Evolutionary conservation across 495 filamentous ascomycete species (phyloP), one percentile per base, ranked within the genome.

Genomic region (Xanthoparmelia taractica): DNA sequence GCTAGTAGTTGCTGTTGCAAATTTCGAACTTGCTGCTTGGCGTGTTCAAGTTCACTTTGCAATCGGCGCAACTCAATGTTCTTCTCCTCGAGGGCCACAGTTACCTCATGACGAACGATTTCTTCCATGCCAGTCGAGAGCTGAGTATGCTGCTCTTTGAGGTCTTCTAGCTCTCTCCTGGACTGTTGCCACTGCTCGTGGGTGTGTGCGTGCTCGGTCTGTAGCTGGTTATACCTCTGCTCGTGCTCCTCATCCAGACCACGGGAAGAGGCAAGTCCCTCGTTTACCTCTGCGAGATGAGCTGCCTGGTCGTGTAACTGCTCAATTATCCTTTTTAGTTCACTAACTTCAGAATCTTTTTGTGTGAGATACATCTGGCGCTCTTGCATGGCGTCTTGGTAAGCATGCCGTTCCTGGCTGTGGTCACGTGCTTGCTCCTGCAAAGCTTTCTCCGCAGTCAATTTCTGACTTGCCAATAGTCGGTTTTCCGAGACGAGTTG

Each of bases 1-100:
- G 84, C 81, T 31, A 92, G 79, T 63, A 96, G 90, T 73, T 96
- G 87, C 64, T 86, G 80, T 69, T 97, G 92, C 69, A 97, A 80
- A 64, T 86, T 80, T 67, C 83, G 82, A 61, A 97, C 89, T 68
- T 92, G 84, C 64, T 89, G 86, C 60, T 86, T 86, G 29, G 91
- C 86, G 27, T 78, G 80, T 60, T 92, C 87, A 25, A 98, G 80
- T 69, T 97, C 87, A 45, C 81, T 79, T 20, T 86, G 87, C 36
- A 98, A 81, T 38, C 84, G 83, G 47, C 82, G 79, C 63, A 98
- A 82, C 74, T 97, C 89, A 5, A 79, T 75, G 72, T 97, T 88
- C 66, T 91, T 92, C 60, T 89, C 87, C 45, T 79, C 77, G 45
- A 90, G 72, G 18, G 83, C 83, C 4, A 73, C 73, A 60, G 80